Percentiles rank a stretch among this genome's conserved stretches.
These are phyloP conservation scores for Cinnamomum micranthum DNA, from an alignment of 164 flowering plant species.

Conservation along the genomic window DNA sequence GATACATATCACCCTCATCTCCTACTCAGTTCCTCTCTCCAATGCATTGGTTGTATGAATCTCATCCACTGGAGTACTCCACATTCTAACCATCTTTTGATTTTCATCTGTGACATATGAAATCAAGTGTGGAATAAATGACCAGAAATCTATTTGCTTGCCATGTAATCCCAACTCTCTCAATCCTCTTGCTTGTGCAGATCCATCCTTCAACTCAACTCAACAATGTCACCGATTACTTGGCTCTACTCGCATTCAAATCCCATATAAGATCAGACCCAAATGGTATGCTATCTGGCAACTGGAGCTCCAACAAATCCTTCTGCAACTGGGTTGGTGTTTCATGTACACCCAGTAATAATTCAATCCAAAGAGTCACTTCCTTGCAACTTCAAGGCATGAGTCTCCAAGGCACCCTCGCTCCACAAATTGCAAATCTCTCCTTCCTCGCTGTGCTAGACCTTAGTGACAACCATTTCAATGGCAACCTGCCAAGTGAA, in stretches of 20 bases:
- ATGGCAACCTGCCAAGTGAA: slow-evolving; percentile 27
- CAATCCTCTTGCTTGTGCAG: too few species aligned
- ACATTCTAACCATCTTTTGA: too few species aligned
- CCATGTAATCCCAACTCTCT: too few species aligned
- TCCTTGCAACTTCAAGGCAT: slow-evolving; percentile 8
- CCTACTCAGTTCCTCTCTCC: too few species aligned
- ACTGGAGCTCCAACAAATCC: slow-evolving; percentile 29
- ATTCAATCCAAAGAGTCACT: slow-evolving; percentile 11
- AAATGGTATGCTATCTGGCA: background rate
- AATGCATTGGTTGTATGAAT: too few species aligned
- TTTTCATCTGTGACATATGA: too few species aligned
- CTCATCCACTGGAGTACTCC: too few species aligned
- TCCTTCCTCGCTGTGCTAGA: slow-evolving; percentile 19
- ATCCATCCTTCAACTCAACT: background rate
- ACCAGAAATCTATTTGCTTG: too few species aligned
- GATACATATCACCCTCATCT: too few species aligned
- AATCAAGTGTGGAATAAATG: too few species aligned
- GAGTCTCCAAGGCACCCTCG: slow-evolving; percentile 19
- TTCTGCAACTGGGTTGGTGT: slow-evolving; percentile 37
- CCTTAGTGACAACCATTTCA: slow-evolving; percentile 3
- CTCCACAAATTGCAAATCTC: slow-evolving; percentile 35
- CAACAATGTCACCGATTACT: slow-evolving; percentile 14
- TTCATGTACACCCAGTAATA: slow-evolving; percentile 10
- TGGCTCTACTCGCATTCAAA: slow-evolving; percentile 25
- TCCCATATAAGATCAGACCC: slow-evolving; percentile 17